Percentiles rank a stretch among this genome's conserved stretches.
phyloP scores from a whole-genome alignment of 805 yeast species.

The Candida morakotiae region DNA sequence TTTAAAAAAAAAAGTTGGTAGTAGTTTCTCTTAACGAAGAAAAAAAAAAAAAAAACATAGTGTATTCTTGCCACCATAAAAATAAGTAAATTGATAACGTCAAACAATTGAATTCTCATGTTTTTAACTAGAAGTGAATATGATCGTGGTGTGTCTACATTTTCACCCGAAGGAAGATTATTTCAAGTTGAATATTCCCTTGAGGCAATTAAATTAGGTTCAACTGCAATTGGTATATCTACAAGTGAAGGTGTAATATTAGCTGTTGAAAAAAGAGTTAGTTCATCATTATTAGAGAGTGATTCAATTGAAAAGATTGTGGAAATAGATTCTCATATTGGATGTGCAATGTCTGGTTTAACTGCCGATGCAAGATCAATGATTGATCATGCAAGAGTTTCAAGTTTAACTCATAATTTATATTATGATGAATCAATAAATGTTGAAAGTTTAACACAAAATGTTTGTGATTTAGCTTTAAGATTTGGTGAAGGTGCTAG shows the following conservation, averaged over 20 bases:
- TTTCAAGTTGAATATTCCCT: slow-evolving; percentile 97
- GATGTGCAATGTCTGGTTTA: slow-evolving; percentile 98
- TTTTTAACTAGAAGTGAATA: slow-evolving; percentile 99
- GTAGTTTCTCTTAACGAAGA: not conserved
- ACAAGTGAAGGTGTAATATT: slow-evolving; percentile 94
- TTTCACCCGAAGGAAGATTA: slow-evolving; percentile 97
- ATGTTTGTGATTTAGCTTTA: slow-evolving; percentile 94
- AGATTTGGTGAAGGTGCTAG: slow-evolving; percentile 97
- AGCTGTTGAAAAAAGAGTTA: slow-evolving; percentile 96
- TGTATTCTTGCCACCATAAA: too few species aligned
- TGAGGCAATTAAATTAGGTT: slow-evolving; percentile 95
- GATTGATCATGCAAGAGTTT: slow-evolving; percentile 97
- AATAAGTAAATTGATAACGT: too few species aligned
- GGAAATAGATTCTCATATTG: slow-evolving; percentile 90
- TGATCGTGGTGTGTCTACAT: slow-evolving; percentile 97
- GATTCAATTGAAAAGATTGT: slow-evolving; percentile 94
- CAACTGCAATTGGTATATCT: slow-evolving; percentile 95
- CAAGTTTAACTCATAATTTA: slow-evolving; percentile 79
- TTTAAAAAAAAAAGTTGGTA: too few species aligned
- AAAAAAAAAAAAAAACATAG: not conserved
- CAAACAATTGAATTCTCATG: too few species aligned
- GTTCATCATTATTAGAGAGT: slow-evolving; percentile 85
- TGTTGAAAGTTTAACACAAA: slow-evolving; percentile 91
- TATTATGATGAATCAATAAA: slow-evolving; percentile 90
- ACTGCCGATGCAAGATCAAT: slow-evolving; percentile 98